Percentiles rank a stretch among this genome's conserved stretches.
Conservation (phyloP, 768 basidiomycete genomes). For the Serendipita vermifera region DNA sequence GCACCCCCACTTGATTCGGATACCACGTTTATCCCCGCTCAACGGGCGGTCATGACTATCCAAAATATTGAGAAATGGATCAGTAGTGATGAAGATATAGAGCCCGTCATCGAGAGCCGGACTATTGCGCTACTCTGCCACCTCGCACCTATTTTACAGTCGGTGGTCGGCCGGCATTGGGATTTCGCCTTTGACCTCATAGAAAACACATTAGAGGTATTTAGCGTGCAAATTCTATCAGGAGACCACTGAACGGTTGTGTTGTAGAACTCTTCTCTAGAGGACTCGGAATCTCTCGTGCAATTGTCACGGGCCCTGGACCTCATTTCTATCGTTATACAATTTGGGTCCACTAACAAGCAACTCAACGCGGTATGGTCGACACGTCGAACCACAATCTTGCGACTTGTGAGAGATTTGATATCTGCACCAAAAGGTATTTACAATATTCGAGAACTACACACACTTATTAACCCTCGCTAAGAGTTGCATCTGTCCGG, state of each 20-base stretch:
- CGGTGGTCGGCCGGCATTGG: conserved; percentile 81
- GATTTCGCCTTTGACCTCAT: conserved; percentile 80
- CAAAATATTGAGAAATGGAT: conserved; percentile 82
- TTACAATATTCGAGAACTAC: no score
- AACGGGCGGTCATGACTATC: conserved; percentile 73
- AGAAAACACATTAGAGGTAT: conserved; percentile 81
- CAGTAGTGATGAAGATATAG: conserved; percentile 40
- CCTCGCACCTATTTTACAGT: conserved; percentile 79
- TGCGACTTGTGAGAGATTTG: conserved; percentile 49
- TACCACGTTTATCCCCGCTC: conserved; percentile 70
- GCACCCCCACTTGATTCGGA: conserved; percentile 73
- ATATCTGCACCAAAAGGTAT: conserved; percentile 42
- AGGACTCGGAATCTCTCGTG: conserved; percentile 45
- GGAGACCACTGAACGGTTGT: background rate
- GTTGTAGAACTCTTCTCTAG: conserved; percentile 43
- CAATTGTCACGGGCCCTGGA: conserved; percentile 56
- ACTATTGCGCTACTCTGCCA: conserved; percentile 62
- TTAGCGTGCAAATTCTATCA: conserved; percentile 18
- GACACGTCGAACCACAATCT: conserved; percentile 36
- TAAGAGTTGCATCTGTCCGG: no score
- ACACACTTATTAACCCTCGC: no score
- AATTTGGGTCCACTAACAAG: conserved; percentile 61
- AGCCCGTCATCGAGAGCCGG: conserved; percentile 65
- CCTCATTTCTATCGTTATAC: conserved; percentile 54
- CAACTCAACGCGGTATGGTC: conserved; percentile 56